Conservation (phyloP, 345 rosid species). For the Xanthoceras sorbifolium region DNA sequence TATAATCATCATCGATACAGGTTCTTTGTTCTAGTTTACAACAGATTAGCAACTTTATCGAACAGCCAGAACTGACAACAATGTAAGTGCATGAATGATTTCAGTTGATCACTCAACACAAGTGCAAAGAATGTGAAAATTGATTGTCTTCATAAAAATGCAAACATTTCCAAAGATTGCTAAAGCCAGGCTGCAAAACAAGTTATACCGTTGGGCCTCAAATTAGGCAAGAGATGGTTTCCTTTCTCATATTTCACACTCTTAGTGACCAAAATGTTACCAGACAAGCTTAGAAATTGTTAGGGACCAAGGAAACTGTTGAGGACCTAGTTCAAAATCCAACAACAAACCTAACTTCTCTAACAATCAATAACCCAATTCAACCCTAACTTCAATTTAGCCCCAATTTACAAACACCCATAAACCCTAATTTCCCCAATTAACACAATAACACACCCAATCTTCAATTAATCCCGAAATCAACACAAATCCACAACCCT, state of each 20-base stretch:
- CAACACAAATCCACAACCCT: too few relatives aligned
- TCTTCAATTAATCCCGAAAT: too few relatives aligned
- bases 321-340: too few relatives aligned
- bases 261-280: background rate
- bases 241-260: background rate
- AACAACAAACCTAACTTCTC: too few relatives aligned
- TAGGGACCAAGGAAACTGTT: background rate
- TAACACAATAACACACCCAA: too few relatives aligned
- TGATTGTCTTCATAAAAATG: background rate
- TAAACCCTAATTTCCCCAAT: too few relatives aligned
- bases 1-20: background rate
- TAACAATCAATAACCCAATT: too few relatives aligned
- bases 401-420: too few relatives aligned
- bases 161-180: background rate
- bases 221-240: background rate
- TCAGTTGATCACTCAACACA: background rate
- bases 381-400: too few relatives aligned
- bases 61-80: background rate
- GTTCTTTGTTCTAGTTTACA: background rate
- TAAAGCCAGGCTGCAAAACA: background rate
- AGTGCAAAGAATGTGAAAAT: slow-evolving; percentile 5
- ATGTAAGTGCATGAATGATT: background rate
- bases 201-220: background rate
- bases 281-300: background rate
- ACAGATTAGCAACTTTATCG: background rate